Conservation (phyloP, 2,329 filamentous ascomycete species). For the Aspergillus latus region DNA sequence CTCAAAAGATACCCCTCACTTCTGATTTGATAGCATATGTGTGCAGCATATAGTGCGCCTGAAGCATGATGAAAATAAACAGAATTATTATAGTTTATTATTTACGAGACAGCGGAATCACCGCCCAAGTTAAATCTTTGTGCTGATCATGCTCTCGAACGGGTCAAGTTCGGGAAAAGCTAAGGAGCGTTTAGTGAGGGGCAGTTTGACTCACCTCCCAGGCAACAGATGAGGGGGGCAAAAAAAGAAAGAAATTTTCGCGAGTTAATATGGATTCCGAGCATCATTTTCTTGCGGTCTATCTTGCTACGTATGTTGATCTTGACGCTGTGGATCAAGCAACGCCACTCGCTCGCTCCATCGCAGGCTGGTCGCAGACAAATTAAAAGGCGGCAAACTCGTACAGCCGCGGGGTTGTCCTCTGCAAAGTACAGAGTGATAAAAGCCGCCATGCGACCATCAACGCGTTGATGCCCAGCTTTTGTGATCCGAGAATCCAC, state of each 20-base stretch:
- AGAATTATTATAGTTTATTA: too few species aligned
- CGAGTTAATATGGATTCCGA: background rate
- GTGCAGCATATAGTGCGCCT: too few species aligned
- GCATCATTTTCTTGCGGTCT: conserved; percentile 5
- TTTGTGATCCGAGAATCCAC: conserved; percentile 23
- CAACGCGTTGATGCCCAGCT: conserved; percentile 42
- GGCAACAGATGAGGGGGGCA: conserved; percentile 13
- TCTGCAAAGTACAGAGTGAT: conserved; percentile 19
- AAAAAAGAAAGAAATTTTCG: conserved; percentile 12
- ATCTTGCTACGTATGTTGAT: conserved; percentile 12
- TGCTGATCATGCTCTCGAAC: background rate
- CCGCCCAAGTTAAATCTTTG: conserved; percentile 1
- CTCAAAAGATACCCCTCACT: conserved; percentile 9
- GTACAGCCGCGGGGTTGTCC: conserved; percentile 25
- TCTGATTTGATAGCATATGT: background rate
- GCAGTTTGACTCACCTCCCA: conserved; percentile 9
- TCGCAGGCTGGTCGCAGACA: conserved; percentile 15
- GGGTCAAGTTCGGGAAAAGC: conserved; percentile 6
- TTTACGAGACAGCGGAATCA: background rate
- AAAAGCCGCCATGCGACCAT: conserved; percentile 16
- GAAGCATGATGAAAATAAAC: too few species aligned
- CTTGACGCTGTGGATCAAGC: conserved; percentile 20
- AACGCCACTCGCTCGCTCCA: conserved; percentile 24
- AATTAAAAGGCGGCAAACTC: conserved; percentile 17
- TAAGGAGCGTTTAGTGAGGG: conserved; percentile 13